phyloP scores from a whole-genome alignment of 1,284 basidiomycete species.

The Blastosporella zonata region DNA sequence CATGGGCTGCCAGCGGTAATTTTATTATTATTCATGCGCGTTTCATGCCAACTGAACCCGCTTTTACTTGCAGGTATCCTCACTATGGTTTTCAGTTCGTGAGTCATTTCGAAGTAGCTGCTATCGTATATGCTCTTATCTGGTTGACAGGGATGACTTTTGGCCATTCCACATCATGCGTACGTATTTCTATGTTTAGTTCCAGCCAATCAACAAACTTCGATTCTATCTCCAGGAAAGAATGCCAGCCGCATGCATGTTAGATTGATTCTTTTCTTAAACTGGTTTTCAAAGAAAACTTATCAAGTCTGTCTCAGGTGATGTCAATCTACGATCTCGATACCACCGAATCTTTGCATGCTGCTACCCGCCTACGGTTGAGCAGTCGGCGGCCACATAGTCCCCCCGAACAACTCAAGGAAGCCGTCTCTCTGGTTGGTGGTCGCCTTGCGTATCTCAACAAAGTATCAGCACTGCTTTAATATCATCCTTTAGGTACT shows the following conservation, averaged over 20 bases:
- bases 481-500: background rate
- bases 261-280: conserved; percentile 19
- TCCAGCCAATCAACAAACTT: conserved; percentile 5
- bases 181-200: conserved; percentile 32
- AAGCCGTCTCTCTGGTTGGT: conserved; percentile 64
- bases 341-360: conserved; percentile 57
- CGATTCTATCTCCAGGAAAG: conserved; percentile 44
- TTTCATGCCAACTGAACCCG: background rate
- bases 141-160: conserved; percentile 60
- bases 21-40: conserved; percentile 8
- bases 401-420: conserved; percentile 38
- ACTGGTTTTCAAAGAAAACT: conserved; percentile 1
- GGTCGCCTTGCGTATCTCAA: conserved; percentile 77
- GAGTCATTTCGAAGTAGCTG: conserved; percentile 27
- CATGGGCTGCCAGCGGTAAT: conserved; percentile 79
- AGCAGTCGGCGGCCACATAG: conserved; percentile 27
- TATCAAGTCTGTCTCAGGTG: conserved; percentile 38
- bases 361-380: conserved; percentile 55
- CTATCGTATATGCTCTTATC: conserved; percentile 4
- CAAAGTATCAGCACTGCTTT: conserved; percentile 35
- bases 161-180: conserved; percentile 73
- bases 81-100: conserved; percentile 79
- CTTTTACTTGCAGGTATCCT: conserved; percentile 66
- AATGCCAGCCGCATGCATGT: conserved; percentile 73
- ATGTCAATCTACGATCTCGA: conserved; percentile 74